phyloP scores from a whole-genome alignment of 352 stramenopile genomes.

The Phytophthora europaea region DNA sequence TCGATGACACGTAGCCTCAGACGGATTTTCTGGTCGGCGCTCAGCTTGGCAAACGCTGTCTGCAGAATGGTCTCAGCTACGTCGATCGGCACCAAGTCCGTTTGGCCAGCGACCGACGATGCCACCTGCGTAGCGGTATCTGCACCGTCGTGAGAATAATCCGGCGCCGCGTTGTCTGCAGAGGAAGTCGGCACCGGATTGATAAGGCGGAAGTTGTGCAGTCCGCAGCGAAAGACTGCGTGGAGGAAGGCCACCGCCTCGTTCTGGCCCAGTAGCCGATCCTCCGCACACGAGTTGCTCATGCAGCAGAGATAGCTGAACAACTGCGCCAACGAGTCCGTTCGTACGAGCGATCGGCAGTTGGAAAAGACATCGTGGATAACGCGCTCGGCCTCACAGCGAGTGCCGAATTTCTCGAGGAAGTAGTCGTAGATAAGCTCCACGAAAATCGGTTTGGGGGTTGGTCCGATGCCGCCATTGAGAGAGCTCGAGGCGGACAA shows the following conservation, averaged over 20 bases:
- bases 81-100: conserved; percentile 50
- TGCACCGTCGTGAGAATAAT: not conserved
- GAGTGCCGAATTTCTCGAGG: conserved; percentile 70
- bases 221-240: conserved; percentile 62
- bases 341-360: conserved; percentile 59
- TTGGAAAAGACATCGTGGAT: conserved; percentile 89
- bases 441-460: conserved; percentile 68
- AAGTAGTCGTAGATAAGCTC: conserved; percentile 87
- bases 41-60: conserved; percentile 59
- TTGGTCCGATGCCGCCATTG: conserved; percentile 70
- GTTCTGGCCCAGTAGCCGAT: conserved; percentile 74
- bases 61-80: conserved; percentile 58
- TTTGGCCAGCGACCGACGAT: not conserved
- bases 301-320: conserved; percentile 84
- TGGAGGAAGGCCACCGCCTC: conserved; percentile 74
- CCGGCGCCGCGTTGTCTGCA: not conserved
- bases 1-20: conserved; percentile 51
- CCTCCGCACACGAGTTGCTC: conserved; percentile 63
- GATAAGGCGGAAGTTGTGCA: conserved; percentile 65
- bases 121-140: not conserved
- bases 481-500: conserved; percentile 38
- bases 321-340: conserved; percentile 55
- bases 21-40: conserved; percentile 56
- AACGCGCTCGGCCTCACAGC: conserved; percentile 80
- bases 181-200: conserved; percentile 35